These are phyloP conservation scores for Cairneyella variabilis DNA, from an alignment of 495 filamentous ascomycete genomes.

Conservation along the genomic window DNA sequence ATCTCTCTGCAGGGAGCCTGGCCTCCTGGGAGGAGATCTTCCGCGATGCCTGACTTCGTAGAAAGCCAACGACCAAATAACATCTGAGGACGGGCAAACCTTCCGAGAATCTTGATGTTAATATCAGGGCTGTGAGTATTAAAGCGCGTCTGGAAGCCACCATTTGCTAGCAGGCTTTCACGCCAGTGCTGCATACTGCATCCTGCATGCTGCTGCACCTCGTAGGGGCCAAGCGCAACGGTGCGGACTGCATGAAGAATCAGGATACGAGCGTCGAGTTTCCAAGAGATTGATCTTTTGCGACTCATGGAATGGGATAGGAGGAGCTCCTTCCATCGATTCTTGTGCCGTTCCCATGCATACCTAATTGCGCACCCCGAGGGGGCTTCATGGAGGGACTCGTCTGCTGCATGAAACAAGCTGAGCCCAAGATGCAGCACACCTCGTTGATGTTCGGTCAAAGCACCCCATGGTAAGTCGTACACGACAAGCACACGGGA, in stretches of 20 bases:
- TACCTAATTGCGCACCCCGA: conserved; percentile 11
- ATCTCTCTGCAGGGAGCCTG: neutral
- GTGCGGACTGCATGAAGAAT: conserved; percentile 7
- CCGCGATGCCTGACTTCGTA: no score
- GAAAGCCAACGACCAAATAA: no score
- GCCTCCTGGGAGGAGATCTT: neutral
- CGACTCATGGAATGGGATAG: no score
- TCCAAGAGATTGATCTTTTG: no score
- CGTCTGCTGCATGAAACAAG: conserved; percentile 36
- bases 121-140: neutral
- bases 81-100: neutral
- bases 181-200: neutral
- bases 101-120: neutral
- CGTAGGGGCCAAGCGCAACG: neutral
- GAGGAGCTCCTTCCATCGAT: no score
- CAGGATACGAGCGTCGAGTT: conserved; percentile 12
- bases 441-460: neutral
- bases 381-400: conserved; percentile 14
- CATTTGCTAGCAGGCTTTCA: conserved; percentile 1
- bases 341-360: conserved; percentile 4
- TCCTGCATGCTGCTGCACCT: neutral
- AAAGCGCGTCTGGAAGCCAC: neutral
- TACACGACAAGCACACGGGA: no score
- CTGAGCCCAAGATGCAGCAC: neutral
- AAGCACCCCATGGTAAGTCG: neutral